These are phyloP conservation scores for Podospora anserina DNA, from an alignment of 495 filamentous ascomycete genomes.

Conservation along the genomic window DNA sequence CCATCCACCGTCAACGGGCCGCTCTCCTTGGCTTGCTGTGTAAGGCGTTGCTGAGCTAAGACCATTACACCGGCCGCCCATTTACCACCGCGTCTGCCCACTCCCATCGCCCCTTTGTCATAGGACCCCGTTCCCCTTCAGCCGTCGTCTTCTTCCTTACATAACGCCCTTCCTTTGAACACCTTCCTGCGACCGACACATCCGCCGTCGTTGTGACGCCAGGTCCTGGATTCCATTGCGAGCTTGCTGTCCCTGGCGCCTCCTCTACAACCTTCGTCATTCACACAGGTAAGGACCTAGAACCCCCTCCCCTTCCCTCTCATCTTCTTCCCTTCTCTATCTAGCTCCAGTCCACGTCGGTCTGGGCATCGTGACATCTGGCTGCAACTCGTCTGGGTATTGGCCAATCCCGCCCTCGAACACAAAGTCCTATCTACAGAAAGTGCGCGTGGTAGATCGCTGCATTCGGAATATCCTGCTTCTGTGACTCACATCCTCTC, in stretches of 20 bases:
- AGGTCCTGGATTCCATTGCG: conserved; percentile 9
- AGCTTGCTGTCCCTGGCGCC: conserved; percentile 9
- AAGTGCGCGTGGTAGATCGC: conserved; percentile 6
- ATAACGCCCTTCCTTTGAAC: conserved; percentile 2
- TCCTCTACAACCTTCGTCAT: not conserved
- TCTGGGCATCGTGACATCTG: conserved; percentile 11
- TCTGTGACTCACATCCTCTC: conserved; percentile 32
- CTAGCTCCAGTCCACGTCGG: conserved; percentile 5
- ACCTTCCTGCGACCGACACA: not conserved
- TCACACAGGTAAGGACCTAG: not conserved
- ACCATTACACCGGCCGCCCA: not conserved
- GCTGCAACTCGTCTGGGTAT: conserved; percentile 11
- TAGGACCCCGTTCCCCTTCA: conserved; percentile 20
- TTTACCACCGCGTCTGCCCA: conserved; percentile 5
- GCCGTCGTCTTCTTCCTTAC: conserved; percentile 11
- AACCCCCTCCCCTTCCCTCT: not conserved
- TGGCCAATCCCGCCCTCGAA: conserved; percentile 23
- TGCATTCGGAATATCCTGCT: conserved; percentile 26
- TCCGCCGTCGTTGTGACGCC: conserved; percentile 6
- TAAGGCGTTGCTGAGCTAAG: conserved; percentile 10
- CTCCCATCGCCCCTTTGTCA: conserved; percentile 9
- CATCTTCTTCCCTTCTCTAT: not conserved
- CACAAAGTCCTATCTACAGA: conserved; percentile 9
- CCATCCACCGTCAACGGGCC: not conserved
- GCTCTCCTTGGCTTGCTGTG: not conserved